Evolutionary conservation across 2,329 filamentous ascomycete species (phyloP).

Genomic region (Aspergillus carbonarius): DNA sequence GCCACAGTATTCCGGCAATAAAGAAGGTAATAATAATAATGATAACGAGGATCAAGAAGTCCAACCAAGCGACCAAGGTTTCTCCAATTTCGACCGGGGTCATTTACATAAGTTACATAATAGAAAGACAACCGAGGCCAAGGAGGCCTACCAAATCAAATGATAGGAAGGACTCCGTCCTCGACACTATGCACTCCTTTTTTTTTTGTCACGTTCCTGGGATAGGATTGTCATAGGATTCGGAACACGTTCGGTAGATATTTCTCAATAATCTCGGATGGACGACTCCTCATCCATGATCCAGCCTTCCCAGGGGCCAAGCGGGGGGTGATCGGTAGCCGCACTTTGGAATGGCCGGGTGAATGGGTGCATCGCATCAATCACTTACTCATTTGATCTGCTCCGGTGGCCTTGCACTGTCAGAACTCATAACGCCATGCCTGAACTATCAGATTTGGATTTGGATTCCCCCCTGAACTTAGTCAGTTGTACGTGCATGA

Average conservation of each 20-base stretch:
- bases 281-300: background rate
- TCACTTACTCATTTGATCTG: conserved; percentile 2
- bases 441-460: conserved; percentile 14
- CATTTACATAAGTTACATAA: too few relatives aligned
- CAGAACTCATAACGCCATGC: conserved; percentile 13
- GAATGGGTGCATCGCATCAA: conserved; percentile 3
- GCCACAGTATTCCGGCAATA: background rate
- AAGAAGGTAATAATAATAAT: too few relatives aligned
- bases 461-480: conserved; percentile 6
- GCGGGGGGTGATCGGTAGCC: conserved; percentile 1
- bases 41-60: background rate
- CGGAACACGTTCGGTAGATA: background rate
- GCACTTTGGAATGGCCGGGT: conserved; percentile 2
- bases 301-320: background rate
- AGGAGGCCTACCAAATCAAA: too few relatives aligned
- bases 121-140: too few relatives aligned
- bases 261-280: background rate
- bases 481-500: conserved; percentile 1
- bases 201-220: background rate
- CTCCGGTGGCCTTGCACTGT: conserved; percentile 5
- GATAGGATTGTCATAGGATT: background rate
- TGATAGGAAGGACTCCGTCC: too few relatives aligned
- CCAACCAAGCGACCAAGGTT: background rate
- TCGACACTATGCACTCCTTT: background rate
- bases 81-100: background rate